Percentiles rank a stretch among this genome's conserved stretches.
phyloP scores from a whole-genome alignment of 768 basidiomycete species.

The Boletus sp. region DNA sequence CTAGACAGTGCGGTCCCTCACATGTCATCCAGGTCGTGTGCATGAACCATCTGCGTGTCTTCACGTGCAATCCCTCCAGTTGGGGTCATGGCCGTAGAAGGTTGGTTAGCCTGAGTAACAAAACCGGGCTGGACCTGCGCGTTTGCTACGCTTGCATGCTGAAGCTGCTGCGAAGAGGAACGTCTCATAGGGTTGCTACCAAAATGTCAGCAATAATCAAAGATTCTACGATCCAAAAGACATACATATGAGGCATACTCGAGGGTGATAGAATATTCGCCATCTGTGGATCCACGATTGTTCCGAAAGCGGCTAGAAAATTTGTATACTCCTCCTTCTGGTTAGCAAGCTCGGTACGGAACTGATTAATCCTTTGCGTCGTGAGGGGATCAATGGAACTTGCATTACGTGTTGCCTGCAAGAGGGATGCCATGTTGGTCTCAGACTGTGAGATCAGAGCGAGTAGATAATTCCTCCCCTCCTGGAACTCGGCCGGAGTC shows the following conservation, averaged over 20 bases:
- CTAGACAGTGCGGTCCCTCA: not conserved
- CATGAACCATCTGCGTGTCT: not conserved
- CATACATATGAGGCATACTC: conserved; percentile 36
- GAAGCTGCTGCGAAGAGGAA: conserved; percentile 19
- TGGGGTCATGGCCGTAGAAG: not conserved
- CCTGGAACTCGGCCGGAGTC: conserved; percentile 21
- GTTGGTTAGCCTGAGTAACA: conserved; percentile 13
- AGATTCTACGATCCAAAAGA: not conserved
- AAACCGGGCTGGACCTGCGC: conserved; percentile 20
- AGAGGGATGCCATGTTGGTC: not conserved
- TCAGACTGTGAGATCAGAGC: conserved; percentile 13
- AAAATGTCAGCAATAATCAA: conserved; percentile 5
- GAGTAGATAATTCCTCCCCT: conserved; percentile 16
- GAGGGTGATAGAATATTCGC: conserved; percentile 19
- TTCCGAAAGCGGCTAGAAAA: conserved; percentile 32
- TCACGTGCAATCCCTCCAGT: not conserved
- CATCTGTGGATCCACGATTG: conserved; percentile 23
- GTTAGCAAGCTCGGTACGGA: conserved; percentile 20
- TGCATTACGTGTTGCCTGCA: conserved; percentile 8
- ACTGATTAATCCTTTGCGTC: conserved; percentile 8
- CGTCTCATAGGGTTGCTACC: conserved; percentile 18
- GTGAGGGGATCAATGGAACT: conserved; percentile 16
- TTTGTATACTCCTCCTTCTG: conserved; percentile 42
- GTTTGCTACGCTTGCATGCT: conserved; percentile 8
- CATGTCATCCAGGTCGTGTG: not conserved